phyloP scores from a whole-genome alignment of 108 stramenopile species.

The Discostella pseudostelligera region DNA sequence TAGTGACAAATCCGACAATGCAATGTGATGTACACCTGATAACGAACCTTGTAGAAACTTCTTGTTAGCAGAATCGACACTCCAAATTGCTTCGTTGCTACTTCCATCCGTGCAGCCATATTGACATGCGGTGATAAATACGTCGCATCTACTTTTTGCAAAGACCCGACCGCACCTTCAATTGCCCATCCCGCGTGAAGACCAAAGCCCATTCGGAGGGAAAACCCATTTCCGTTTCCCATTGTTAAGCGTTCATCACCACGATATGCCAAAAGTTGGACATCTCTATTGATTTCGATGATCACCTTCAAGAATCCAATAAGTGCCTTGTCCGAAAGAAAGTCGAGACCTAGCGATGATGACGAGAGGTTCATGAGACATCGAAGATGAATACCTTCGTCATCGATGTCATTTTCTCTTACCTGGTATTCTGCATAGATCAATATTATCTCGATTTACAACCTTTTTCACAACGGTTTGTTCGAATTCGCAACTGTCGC shows the following conservation, averaged over 20 bases:
- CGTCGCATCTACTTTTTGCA: conserved; percentile 93
- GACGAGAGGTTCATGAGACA: not conserved
- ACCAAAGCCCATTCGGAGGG: conserved; percentile 77
- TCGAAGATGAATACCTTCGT: not conserved
- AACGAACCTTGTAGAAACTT: conserved; percentile 40
- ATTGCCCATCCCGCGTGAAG: conserved; percentile 97
- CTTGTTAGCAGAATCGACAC: conserved; percentile 64
- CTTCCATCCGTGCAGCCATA: conserved; percentile 94
- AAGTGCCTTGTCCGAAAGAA: conserved; percentile 79
- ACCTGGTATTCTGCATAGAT: conserved; percentile 49
- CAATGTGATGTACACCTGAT: conserved; percentile 27
- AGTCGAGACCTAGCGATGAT: conserved; percentile 56
- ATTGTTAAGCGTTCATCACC: conserved; percentile 47
- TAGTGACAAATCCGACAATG: too few relatives aligned
- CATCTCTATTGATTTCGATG: conserved; percentile 77
- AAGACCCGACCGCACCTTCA: conserved; percentile 92
- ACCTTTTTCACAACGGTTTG: not conserved
- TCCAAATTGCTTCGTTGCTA: conserved; percentile 86
- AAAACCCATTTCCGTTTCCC: conserved; percentile 36
- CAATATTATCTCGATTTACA: conserved; percentile 17
- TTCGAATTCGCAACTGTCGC: conserved; percentile 1
- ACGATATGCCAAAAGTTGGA: conserved; percentile 62
- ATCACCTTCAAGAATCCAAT: conserved; percentile 82
- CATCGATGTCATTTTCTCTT: not conserved
- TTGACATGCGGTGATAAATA: conserved; percentile 96